Evolutionary conservation across 2,329 filamentous ascomycete species (phyloP), one percentile per base, ranked within the genome.

Genomic region (Calonectria fujianensis): DNA sequence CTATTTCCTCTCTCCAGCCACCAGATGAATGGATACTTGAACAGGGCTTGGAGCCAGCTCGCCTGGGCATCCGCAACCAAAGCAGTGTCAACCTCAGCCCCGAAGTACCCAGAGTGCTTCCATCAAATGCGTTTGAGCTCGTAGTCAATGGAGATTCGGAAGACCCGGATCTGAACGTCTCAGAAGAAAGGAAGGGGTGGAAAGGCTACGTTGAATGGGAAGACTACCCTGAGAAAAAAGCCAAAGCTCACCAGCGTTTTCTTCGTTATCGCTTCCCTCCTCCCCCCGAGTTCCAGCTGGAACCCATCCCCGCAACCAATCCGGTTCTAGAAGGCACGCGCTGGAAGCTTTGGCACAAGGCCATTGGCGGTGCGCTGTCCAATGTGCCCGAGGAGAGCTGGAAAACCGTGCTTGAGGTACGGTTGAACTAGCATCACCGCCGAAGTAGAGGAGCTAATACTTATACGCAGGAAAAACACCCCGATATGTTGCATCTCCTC

Each of bases 221-320:
- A 80, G 88, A 91, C 16, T 93, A 94, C 69, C 93, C 93, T 0
- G 91, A 93, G 63, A 94, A 94, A 83, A 93, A 93, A 79, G 87
- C 86, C 32, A 85, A 88, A 59, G 93, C 91, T 0, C 87, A 89
- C 61, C 87, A 90, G 70, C 89, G 93, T 63, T 80, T 84, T 48
- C 80, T 72, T 0, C 69, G 76, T 0, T 76, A 82, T 32, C 80
- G 75, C 0, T 82, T 82, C 7, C 79, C 83, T 37, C 80, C 87
- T 79, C 71, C 82, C 11, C 90, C 91, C 0, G 91, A 93, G 75
- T 93, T 88, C 74, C 90, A 91, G 76, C 84, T 92, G 0, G 87
- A 83, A 0, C 88, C 88, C 0, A 86, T 93, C 8, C 91, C 91
- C 0, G 84, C 84, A 1, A 91, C 89, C 0, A 93, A 93, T 75